Percentiles rank a stretch among this genome's conserved stretches.
These are phyloP conservation scores for Phytopythium oedochilum DNA, from an alignment of 352 stramenopile genomes.

Conservation along the genomic window DNA sequence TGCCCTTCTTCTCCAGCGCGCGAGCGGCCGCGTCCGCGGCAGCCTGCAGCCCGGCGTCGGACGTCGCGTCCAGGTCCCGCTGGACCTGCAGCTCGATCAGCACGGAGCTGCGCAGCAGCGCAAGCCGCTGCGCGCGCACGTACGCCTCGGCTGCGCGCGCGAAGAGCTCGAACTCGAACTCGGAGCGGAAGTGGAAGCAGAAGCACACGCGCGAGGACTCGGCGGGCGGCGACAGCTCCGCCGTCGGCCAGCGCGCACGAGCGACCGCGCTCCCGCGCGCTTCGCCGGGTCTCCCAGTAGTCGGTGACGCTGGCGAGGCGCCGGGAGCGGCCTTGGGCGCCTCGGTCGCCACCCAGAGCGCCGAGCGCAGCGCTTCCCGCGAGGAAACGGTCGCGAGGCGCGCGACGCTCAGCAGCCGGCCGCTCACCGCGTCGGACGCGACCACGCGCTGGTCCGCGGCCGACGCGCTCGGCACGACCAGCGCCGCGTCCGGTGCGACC, in stretches of 20 bases:
- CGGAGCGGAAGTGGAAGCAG: constrained; percentile 62
- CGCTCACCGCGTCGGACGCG: constrained; percentile 43
- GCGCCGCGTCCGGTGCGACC: constrained; percentile 35
- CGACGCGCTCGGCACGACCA: constrained; percentile 28
- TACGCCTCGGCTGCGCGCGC: constrained; percentile 26
- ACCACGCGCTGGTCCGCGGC: constrained; percentile 46
- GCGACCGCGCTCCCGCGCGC: background rate
- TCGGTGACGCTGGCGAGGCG: background rate
- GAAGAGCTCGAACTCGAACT: constrained; percentile 55
- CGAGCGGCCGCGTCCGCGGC: background rate
- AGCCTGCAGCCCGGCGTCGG: constrained; percentile 8
- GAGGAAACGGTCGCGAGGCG: constrained; percentile 33
- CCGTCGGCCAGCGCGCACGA: background rate
- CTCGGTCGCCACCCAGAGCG: constrained; percentile 39
- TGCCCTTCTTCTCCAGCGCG: background rate
- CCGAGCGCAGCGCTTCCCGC: constrained; percentile 31
- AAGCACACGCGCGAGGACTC: constrained; percentile 31
- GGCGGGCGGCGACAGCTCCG: background rate
- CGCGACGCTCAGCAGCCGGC: constrained; percentile 48
- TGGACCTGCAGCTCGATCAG: constrained; percentile 55
- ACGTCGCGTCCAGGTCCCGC: constrained; percentile 11
- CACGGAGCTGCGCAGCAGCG: constrained; percentile 44
- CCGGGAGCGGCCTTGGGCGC: constrained; percentile 1
- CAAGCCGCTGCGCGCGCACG: constrained; percentile 32
- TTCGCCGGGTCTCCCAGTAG: background rate